Conservation (phyloP, 176 grass and related monocot species). For the Triticum dicoccoides region DNA sequence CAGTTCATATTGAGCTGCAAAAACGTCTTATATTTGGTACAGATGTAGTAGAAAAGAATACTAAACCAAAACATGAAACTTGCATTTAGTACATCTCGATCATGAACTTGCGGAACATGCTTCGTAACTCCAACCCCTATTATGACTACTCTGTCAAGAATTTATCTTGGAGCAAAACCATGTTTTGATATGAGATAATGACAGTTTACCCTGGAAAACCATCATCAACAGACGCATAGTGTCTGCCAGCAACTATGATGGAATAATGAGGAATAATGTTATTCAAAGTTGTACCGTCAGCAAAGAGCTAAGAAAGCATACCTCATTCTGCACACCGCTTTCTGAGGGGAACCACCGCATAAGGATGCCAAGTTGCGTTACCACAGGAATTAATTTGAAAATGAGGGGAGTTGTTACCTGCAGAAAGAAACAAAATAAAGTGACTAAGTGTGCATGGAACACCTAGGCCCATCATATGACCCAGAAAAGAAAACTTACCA, state of each 20-base stretch:
- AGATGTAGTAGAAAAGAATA: neutral
- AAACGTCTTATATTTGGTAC: no score
- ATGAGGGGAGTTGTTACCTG: constrained; percentile 98
- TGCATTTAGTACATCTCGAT: neutral
- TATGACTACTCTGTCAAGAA: constrained; percentile 8
- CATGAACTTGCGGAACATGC: constrained; percentile 4
- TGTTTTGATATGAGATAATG: neutral
- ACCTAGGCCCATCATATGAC: constrained; percentile 5
- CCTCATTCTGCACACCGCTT: constrained; percentile 78
- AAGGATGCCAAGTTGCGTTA: constrained; percentile 93
- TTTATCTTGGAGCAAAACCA: neutral
- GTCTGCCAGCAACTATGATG: neutral
- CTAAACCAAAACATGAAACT: neutral
- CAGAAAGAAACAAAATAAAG: constrained; percentile 17
- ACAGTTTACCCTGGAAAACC: neutral
- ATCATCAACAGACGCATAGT: neutral
- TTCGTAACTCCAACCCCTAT: neutral
- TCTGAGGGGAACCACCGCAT: constrained; percentile 92
- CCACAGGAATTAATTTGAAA: constrained; percentile 97
- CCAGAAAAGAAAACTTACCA: constrained; percentile 50
- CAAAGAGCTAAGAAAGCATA: constrained; percentile 35
- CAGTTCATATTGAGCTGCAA: no score
- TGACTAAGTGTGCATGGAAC: constrained; percentile 19
- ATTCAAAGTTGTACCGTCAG: constrained; percentile 1
- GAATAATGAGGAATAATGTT: neutral